A percentile compares a stretch with the other conserved stretches of the same genome.
Evolutionary conservation across 2,329 filamentous ascomycete genomes (phyloP).

Genomic region (Scytalidium sp.): DNA sequence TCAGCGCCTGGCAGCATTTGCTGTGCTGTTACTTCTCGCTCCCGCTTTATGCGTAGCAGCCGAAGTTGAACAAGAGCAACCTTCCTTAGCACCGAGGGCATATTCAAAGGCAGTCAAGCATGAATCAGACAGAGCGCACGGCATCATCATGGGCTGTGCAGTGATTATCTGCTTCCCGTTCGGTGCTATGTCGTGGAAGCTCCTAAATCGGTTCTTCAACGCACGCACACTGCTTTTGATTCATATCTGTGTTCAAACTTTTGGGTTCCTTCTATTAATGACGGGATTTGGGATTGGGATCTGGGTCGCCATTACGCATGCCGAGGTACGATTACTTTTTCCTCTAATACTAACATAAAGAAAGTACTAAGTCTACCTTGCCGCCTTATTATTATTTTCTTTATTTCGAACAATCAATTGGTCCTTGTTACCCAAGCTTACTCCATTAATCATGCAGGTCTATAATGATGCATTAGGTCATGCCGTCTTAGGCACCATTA

Average conservation of each 20-base stretch:
- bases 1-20: not conserved
- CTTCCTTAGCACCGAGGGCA: not conserved
- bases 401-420: too few relatives aligned
- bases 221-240: constrained; percentile 27
- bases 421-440: not conserved
- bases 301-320: not conserved
- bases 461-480: constrained; percentile 40
- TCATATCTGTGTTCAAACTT: constrained; percentile 54
- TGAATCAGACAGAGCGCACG: constrained; percentile 39
- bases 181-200: constrained; percentile 57
- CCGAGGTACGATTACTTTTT: not conserved
- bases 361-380: too few relatives aligned
- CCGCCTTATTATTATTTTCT: too few relatives aligned
- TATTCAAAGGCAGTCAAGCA: not conserved
- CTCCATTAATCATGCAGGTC: constrained; percentile 36
- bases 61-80: not conserved
- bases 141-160: constrained; percentile 58
- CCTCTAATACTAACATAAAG: not conserved
- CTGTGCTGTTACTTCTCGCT: not conserved
- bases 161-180: constrained; percentile 59
- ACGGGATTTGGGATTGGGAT: constrained; percentile 57
- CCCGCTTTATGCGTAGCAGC: not conserved
- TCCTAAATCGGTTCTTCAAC: constrained; percentile 50
- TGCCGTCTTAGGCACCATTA: constrained; percentile 52
- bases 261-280: constrained; percentile 57